Evolutionary conservation across 768 basidiomycete genomes (phyloP).

Genomic region (Leucocoprinus sp.): DNA sequence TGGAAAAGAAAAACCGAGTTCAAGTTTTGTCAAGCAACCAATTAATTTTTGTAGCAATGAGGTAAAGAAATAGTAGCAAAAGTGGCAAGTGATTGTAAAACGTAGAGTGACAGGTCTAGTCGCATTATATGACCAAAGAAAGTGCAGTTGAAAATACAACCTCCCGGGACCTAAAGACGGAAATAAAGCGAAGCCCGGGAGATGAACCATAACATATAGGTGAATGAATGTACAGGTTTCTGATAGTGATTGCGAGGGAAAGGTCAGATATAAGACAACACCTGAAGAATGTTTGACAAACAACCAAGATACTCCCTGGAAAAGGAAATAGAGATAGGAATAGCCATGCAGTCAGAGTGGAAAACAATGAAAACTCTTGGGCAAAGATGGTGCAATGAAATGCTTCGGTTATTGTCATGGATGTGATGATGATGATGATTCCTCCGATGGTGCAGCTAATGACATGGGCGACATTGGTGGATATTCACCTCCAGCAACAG

Average conservation of each 20-base stretch:
- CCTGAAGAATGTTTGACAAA: constrained; percentile 13
- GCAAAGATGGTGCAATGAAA: constrained; percentile 15
- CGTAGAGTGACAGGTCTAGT: constrained; percentile 16
- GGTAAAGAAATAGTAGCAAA: constrained; percentile 1
- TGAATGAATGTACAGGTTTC: constrained; percentile 11
- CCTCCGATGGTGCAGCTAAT: constrained; percentile 41
- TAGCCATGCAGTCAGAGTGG: not conserved
- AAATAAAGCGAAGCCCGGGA: constrained; percentile 22
- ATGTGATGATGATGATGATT: constrained; percentile 26
- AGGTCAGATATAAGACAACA: constrained; percentile 12
- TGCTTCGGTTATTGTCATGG: constrained; percentile 20
- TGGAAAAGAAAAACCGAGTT: not conserved
- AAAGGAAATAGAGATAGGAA: constrained; percentile 15
- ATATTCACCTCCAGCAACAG: constrained; percentile 71
- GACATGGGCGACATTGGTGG: constrained; percentile 73
- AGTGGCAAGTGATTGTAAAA: constrained; percentile 13
- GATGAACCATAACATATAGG: constrained; percentile 13
- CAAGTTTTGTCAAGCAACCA: constrained; percentile 3
- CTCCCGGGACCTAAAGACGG: constrained; percentile 30
- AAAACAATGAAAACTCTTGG: not conserved
- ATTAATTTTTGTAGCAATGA: constrained; percentile 2
- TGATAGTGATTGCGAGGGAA: constrained; percentile 6
- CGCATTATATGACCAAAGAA: constrained; percentile 29
- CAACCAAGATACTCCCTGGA: constrained; percentile 11
- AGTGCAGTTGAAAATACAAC: constrained; percentile 30